Conservation (phyloP, 345 rosid species). For the Eucalyptus curtisii region DNA sequence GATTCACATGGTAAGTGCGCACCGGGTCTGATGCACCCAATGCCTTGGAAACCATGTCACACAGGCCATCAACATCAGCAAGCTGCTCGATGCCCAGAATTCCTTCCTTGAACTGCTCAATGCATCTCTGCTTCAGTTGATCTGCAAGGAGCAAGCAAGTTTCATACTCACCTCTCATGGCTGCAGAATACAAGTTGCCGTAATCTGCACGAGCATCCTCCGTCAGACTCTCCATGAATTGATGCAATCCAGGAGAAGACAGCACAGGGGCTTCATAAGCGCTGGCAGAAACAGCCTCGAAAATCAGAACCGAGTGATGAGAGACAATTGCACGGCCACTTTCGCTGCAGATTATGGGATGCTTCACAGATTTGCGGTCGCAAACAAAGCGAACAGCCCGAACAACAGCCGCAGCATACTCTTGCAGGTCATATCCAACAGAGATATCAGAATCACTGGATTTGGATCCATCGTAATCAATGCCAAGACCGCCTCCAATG, state of each 20-base stretch:
- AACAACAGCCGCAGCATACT: slow-evolving; percentile 83
- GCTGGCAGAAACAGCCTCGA: slow-evolving; percentile 59
- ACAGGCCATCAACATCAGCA: slow-evolving; percentile 78
- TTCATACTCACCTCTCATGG: slow-evolving; percentile 50
- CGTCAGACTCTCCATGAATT: slow-evolving; percentile 32
- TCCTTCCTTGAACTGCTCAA: slow-evolving; percentile 81
- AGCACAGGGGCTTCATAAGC: slow-evolving; percentile 4
- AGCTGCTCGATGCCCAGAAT: slow-evolving; percentile 62
- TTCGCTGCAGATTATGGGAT: slow-evolving; percentile 79
- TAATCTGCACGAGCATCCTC: slow-evolving; percentile 67
- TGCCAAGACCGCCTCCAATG: slow-evolving; percentile 85
- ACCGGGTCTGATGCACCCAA: slow-evolving; percentile 43
- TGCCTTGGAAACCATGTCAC: slow-evolving; percentile 49
- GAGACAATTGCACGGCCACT: slow-evolving; percentile 93
- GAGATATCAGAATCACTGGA: slow-evolving; percentile 76
- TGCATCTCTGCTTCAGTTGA: slow-evolving; percentile 68
- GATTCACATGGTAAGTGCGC: slow-evolving; percentile 68
- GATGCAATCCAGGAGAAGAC: slow-evolving; percentile 31
- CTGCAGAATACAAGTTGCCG: slow-evolving; percentile 34
- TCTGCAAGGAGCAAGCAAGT: slow-evolving; percentile 63
- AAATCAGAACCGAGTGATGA: slow-evolving; percentile 74
- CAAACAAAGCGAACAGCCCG: slow-evolving; percentile 50
- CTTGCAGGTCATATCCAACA: slow-evolving; percentile 71
- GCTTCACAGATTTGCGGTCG: slow-evolving; percentile 56
- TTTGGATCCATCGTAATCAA: slow-evolving; percentile 92